A percentile compares a stretch with the other conserved stretches of the same genome.
phyloP scores from a whole-genome alignment of 2,329 filamentous ascomycete species.

The Verticillium isaacii region DNA sequence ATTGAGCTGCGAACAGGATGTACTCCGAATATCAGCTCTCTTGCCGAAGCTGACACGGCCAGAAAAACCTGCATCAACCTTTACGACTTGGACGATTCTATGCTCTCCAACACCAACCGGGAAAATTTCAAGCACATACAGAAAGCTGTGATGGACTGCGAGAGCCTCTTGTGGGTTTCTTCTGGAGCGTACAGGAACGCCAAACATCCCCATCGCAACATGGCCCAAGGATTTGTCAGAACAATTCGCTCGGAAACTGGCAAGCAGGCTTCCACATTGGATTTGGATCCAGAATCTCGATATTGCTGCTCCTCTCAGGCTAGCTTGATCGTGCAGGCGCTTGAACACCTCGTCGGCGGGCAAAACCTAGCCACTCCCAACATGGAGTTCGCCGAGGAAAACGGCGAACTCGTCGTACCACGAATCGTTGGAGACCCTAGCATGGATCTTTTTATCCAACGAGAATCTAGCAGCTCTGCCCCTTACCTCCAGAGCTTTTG shows the following conservation, averaged over 20 bases:
- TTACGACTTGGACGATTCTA: not conserved
- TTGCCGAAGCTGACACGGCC: conserved; percentile 7
- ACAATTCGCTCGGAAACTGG: not conserved
- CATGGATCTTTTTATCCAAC: conserved; percentile 3
- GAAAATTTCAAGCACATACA: not conserved
- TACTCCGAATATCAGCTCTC: conserved; percentile 12
- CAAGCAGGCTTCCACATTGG: not conserved
- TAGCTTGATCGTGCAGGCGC: not conserved
- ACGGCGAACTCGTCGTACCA: not conserved
- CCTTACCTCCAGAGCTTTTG: conserved; percentile 9
- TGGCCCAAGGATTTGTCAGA: not conserved
- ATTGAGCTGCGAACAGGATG: conserved; percentile 16
- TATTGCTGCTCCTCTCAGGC: not conserved
- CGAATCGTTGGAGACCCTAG: conserved; percentile 16
- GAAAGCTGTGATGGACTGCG: not conserved
- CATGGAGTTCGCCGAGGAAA: not conserved
- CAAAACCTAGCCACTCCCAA: not conserved
- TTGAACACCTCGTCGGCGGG: not conserved
- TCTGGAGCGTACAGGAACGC: not conserved
- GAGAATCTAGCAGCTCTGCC: conserved; percentile 14
- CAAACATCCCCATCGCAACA: not conserved
- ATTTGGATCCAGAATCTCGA: not conserved
- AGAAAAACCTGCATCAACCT: not conserved
- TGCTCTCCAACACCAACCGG: not conserved
- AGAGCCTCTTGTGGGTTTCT: not conserved